A percentile compares a stretch with the other conserved stretches of the same genome.
These are phyloP conservation scores for Monosporascus ibericus DNA, from an alignment of 2,329 filamentous ascomycete species.

Conservation along the genomic window DNA sequence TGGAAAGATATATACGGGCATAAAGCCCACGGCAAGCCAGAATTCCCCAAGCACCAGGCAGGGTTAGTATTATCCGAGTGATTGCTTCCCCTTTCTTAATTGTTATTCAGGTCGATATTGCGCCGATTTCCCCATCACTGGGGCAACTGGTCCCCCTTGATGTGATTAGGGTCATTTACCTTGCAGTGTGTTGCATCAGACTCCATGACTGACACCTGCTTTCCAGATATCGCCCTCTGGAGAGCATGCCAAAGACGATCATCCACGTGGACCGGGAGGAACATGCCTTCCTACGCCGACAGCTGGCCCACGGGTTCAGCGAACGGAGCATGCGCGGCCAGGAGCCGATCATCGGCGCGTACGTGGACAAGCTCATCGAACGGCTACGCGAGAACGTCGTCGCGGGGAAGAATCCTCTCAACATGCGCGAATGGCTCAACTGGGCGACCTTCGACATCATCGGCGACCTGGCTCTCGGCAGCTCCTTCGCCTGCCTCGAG, in stretches of 20 bases:
- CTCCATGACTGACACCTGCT: neutral
- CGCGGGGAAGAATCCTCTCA: slow-evolving; percentile 6
- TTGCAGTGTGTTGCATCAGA: too few relatives aligned
- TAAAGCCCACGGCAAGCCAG: neutral
- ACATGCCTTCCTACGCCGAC: neutral
- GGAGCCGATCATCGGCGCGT: neutral
- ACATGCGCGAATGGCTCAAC: slow-evolving; percentile 16
- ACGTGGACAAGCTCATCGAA: neutral
- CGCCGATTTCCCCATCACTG: too few relatives aligned
- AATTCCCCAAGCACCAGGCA: neutral
- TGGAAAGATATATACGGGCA: slow-evolving; percentile 5
- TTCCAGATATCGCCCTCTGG: neutral
- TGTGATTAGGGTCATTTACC: too few relatives aligned
- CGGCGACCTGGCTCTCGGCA: slow-evolving; percentile 13
- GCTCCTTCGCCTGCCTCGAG: slow-evolving; percentile 12
- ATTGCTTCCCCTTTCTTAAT: neutral
- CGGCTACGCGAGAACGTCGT: slow-evolving; percentile 14
- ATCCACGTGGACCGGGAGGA: neutral
- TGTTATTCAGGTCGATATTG: too few relatives aligned
- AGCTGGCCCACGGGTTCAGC: neutral
- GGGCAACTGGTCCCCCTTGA: too few relatives aligned
- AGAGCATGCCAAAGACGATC: neutral
- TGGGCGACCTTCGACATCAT: slow-evolving; percentile 15
- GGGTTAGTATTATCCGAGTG: neutral
- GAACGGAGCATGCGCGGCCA: neutral